phyloP scores from a whole-genome alignment of 2,329 filamentous ascomycete genomes.

The Epichloe sp. region DNA sequence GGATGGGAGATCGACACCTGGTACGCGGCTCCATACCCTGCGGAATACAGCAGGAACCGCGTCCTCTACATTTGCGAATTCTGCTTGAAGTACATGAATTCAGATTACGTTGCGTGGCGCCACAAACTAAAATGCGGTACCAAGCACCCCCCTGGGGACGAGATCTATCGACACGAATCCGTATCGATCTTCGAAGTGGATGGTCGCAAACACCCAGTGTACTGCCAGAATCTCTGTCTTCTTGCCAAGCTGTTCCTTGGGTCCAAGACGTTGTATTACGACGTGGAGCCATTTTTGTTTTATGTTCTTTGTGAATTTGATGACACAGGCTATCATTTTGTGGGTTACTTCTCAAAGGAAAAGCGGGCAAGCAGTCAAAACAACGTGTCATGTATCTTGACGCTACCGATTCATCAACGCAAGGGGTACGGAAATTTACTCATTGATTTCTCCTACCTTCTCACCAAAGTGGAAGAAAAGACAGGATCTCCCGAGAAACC shows the following conservation, averaged over 20 bases:
- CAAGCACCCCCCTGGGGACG: slow-evolving; percentile 93
- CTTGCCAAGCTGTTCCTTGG: slow-evolving; percentile 95
- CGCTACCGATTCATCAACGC: slow-evolving; percentile 88
- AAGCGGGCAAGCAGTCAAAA: slow-evolving; percentile 90
- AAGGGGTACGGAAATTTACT: slow-evolving; percentile 94
- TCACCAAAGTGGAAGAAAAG: slow-evolving; percentile 79
- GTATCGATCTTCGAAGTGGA: slow-evolving; percentile 97
- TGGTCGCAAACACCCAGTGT: slow-evolving; percentile 92
- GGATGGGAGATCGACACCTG: slow-evolving; percentile 97
- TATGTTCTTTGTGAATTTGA: slow-evolving; percentile 95
- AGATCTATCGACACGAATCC: slow-evolving; percentile 86
- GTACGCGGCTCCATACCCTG: slow-evolving; percentile 96
- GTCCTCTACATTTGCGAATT: slow-evolving; percentile 99
- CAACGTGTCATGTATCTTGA: slow-evolving; percentile 95
- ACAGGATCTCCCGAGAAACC: slow-evolving; percentile 96
- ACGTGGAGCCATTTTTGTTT: slow-evolving; percentile 93
- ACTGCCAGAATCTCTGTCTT: slow-evolving; percentile 94
- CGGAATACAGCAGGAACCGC: slow-evolving; percentile 93
- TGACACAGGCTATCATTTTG: slow-evolving; percentile 84
- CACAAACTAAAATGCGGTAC: slow-evolving; percentile 95
- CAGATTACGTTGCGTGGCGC: slow-evolving; percentile 93
- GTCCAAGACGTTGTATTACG: slow-evolving; percentile 96
- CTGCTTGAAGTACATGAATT: slow-evolving; percentile 99
- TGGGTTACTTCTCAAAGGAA: slow-evolving; percentile 99
- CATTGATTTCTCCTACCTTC: slow-evolving; percentile 95